phyloP scores from a whole-genome alignment of 176 grass and related monocot genomes.

The Chloris gayana region DNA sequence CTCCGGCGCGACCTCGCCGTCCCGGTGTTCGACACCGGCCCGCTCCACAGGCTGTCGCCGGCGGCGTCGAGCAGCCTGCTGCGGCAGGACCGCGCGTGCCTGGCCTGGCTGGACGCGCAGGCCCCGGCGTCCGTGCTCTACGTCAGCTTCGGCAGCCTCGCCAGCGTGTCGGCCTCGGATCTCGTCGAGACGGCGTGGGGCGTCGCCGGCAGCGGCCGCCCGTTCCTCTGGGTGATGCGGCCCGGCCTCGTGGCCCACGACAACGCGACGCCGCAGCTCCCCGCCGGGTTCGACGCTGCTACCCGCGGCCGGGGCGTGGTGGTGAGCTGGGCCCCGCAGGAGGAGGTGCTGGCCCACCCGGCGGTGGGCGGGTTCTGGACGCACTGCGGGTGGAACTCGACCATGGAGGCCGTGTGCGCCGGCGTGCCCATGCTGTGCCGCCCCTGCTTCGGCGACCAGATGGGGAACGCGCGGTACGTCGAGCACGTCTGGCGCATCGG shows the following conservation, averaged over 20 bases:
- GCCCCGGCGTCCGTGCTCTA: constrained; percentile 37
- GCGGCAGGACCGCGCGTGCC: constrained; percentile 34
- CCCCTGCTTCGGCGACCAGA: constrained; percentile 50
- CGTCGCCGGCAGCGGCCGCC: constrained; percentile 25
- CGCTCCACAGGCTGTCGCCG: constrained; percentile 37
- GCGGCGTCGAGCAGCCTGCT: not conserved
- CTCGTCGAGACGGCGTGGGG: constrained; percentile 29
- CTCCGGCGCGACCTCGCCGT: constrained; percentile 3
- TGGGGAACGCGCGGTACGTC: constrained; percentile 41
- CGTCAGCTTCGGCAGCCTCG: constrained; percentile 47
- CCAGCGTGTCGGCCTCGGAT: constrained; percentile 16
- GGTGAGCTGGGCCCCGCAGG: constrained; percentile 41
- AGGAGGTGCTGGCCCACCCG: constrained; percentile 37
- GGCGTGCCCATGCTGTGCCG: constrained; percentile 39
- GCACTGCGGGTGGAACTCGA: constrained; percentile 70
- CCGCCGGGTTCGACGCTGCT: not conserved
- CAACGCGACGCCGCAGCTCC: not conserved
- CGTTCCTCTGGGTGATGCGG: constrained; percentile 45
- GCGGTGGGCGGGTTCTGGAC: constrained; percentile 31
- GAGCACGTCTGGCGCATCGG: constrained; percentile 17
- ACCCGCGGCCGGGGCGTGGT: not conserved
- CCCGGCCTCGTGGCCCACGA: not conserved
- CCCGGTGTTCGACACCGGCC: constrained; percentile 24
- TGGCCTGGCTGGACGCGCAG: constrained; percentile 36
- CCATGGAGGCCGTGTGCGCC: constrained; percentile 22